These are phyloP conservation scores for Phytophthora sp. DNA, from an alignment of 352 stramenopile species.

Conservation along the genomic window DNA sequence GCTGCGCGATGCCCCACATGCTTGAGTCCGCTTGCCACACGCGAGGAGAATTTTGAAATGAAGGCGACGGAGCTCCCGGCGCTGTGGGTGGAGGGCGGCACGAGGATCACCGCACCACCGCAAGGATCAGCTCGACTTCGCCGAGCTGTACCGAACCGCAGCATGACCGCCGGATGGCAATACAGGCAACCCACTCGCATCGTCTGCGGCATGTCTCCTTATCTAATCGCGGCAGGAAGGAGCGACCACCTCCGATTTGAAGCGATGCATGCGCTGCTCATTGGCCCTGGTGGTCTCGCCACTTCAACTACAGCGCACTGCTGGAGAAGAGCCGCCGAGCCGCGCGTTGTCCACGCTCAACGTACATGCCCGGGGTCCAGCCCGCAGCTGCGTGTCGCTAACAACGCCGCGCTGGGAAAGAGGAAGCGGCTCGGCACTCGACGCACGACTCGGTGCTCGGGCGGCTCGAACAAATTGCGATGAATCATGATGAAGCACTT, in stretches of 20 bases:
- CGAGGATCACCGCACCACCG: constrained; percentile 6
- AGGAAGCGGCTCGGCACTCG: background rate
- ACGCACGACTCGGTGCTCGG: too few relatives aligned
- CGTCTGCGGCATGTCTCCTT: constrained; percentile 10
- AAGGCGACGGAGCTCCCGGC: background rate
- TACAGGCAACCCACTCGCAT: background rate
- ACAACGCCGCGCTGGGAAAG: constrained; percentile 6
- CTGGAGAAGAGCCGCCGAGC: constrained; percentile 3
- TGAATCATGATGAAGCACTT: background rate
- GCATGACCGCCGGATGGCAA: constrained; percentile 1
- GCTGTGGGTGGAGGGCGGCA: background rate
- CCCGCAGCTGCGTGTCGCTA: constrained; percentile 11
- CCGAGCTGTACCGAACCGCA: constrained; percentile 1
- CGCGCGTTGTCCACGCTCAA: constrained; percentile 8
- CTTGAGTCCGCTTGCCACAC: background rate
- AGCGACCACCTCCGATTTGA: constrained; percentile 18
- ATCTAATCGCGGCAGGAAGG: constrained; percentile 17
- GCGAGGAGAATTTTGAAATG: constrained; percentile 24
- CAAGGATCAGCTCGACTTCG: constrained; percentile 10
- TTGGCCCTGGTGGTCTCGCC: constrained; percentile 1
- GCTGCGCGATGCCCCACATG: constrained; percentile 36
- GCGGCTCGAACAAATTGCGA: background rate
- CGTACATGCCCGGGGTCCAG: background rate
- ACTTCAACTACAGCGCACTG: constrained; percentile 2
- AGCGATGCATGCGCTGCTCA: constrained; percentile 4